Evolutionary conservation across 306 rosid species (phyloP), one percentile per base, ranked within the genome.

Genomic region (Bauhinia variegata): DNA sequence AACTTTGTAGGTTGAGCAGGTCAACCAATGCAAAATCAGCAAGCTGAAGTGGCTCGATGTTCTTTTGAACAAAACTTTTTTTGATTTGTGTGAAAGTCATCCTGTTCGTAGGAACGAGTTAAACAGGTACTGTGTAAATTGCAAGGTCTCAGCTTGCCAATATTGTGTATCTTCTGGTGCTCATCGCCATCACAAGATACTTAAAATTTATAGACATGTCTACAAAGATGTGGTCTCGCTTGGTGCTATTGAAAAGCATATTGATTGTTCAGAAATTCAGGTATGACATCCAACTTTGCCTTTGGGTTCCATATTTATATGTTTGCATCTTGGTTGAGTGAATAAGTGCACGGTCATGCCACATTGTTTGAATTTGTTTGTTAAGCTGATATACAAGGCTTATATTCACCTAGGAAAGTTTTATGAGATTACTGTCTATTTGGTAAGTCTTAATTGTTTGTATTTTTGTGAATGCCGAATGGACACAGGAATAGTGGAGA

Each of bases 211-310:
- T 66, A 80, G 81, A 34, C 80, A 83, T 67, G 33, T 72, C 68
- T 75, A 75, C 60, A 80, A 53, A 64, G 82, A 73, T 54, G 91
- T 72, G 10, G 83, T 86, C 54, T 58, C 86, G 9, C 65, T 75
- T 44, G 5, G 36, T 63, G 32, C 82, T 31, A 67, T 86, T 80
- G 77, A 80, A 31, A 78, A 66, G 49, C 23, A 60, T 18, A 53
- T 86, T 14, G 86, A 86, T 48, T 74, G 73, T 70, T 75, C 88
- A 12, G 51, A 71, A 30, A 80, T 85, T 67, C 91, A 86, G 84
- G 86, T 86, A 78, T 11, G 53, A 39, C 12, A 30, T 68, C 15
- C 53, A 39, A 51, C 11, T 31, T 38, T 67, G 5, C 60, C 19
- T 60, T 28, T 49, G 58, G 46, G 10, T 11, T 64, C n/a, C n/a